Evolutionary conservation across 768 basidiomycete genomes (phyloP), one percentile per base, ranked within the genome.

Genomic region (Kwoniella newhampshirensis): DNA sequence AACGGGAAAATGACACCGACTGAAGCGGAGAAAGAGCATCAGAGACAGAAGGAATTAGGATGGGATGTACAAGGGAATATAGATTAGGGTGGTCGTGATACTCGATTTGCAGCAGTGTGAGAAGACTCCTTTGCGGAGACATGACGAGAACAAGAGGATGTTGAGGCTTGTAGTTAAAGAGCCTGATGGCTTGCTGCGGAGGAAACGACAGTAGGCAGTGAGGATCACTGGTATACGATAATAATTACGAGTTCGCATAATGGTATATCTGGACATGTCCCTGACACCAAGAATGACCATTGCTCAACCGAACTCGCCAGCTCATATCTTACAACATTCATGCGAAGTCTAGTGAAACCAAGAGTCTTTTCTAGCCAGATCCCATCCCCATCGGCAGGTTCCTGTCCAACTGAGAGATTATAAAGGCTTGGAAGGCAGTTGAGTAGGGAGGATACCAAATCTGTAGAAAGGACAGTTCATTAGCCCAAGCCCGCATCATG

Each of bases 391-490:
- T 32, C 45, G 5, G n/a, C n/a, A n/a, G n/a, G 26, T 18, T 21
- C 32, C 32, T 6, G 13, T 32, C 32, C 13, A 6, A 13, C 13
- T 6, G 32, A 18, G 26, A 30, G 51, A 56, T 82, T 82, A 96
- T 81, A 93, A 81, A 18, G 93, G 92, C 78, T 91, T 91, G 51
- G 82, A 79, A 25, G 94, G 92, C 18, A 89, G 82, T 74, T 97
- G 92, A 17, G 94, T 93, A 62, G 86, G 84, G 62, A 99, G 84
- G 54, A 96, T 84, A 57, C 85, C 85, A 73, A 86, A 88, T 73
- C 76, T 73, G 44, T 8, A n/a, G 20, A 36, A 43, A 41, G 30
- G 23, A n/a, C 32, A 6, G 44, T 40, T 51, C 32, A 35, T n/a
- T 9, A 32, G 28, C 30, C 37, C 32, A 25, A 15, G 17, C 20